phyloP scores from a whole-genome alignment of 306 rosid genomes.

The Myrica gale region DNA sequence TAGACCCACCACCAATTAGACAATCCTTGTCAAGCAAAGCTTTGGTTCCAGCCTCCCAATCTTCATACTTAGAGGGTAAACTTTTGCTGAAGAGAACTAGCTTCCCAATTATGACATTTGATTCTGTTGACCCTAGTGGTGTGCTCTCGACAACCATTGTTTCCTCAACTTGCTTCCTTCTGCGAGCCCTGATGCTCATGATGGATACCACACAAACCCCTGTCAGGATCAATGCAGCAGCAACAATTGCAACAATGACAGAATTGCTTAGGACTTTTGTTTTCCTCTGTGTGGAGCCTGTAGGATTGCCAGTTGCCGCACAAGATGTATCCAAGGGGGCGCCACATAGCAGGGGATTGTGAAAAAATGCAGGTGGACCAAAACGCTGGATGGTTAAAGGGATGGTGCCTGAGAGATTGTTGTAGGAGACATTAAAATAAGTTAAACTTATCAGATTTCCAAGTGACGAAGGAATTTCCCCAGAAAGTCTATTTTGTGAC shows the following conservation, averaged over 20 bases:
- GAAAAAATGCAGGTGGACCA: conserved; percentile 64
- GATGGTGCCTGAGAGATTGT: conserved; percentile 76
- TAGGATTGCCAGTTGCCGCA: conserved; percentile 42
- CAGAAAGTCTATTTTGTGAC: conserved; percentile 70
- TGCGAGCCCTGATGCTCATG: conserved; percentile 68
- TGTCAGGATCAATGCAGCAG: conserved; percentile 77
- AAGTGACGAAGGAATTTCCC: conserved; percentile 69
- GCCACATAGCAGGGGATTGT: conserved; percentile 87
- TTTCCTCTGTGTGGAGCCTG: conserved; percentile 41
- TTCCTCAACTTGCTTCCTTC: conserved; percentile 49
- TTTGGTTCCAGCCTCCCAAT: conserved; percentile 97
- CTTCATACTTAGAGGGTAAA: conserved; percentile 94
- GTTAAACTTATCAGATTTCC: conserved; percentile 54
- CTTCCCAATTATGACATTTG: conserved; percentile 81
- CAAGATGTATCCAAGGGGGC: conserved; percentile 71
- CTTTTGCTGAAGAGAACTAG: conserved; percentile 95
- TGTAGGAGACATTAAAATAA: conserved; percentile 71
- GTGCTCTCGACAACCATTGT: conserved; percentile 78
- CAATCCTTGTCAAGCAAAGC: conserved; percentile 94
- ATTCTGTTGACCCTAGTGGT: conserved; percentile 74
- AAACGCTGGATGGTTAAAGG: conserved; percentile 61
- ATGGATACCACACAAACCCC: conserved; percentile 87
- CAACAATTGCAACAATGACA: conserved; percentile 84
- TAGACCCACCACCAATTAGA: conserved; percentile 81
- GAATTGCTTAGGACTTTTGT: conserved; percentile 65